Evolutionary conservation across 306 rosid species (phyloP).

Genomic region (Ceratonia siliqua): DNA sequence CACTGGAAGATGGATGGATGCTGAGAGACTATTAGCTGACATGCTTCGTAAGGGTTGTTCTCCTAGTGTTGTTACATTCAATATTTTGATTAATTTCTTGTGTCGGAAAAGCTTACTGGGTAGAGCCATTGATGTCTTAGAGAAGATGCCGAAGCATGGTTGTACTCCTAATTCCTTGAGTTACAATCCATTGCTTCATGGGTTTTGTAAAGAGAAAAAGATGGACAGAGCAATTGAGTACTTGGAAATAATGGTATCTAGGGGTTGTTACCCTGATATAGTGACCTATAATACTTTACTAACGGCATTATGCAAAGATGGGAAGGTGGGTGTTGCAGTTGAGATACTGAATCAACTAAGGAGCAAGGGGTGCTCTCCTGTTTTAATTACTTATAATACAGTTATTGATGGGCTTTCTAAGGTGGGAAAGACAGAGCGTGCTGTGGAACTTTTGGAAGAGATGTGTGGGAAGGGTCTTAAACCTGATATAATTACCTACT

Average conservation of each 20-base stretch:
- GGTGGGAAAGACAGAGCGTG: conserved; percentile 70
- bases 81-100: conserved; percentile 87
- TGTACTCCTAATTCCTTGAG: conserved; percentile 92
- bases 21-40: conserved; percentile 71
- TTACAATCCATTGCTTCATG: conserved; percentile 93
- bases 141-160: conserved; percentile 87
- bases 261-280: conserved; percentile 95
- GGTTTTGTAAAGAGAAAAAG: conserved; percentile 86
- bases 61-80: conserved; percentile 97
- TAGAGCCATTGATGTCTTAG: conserved; percentile 84
- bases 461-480: conserved; percentile 74
- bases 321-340: conserved; percentile 87
- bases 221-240: conserved; percentile 86
- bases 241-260: conserved; percentile 79
- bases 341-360: conserved; percentile 84
- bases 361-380: conserved; percentile 87
- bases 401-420: conserved; percentile 91
- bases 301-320: conserved; percentile 87
- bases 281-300: conserved; percentile 93
- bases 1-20: conserved; percentile 95
- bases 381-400: conserved; percentile 79
- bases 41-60: conserved; percentile 88
- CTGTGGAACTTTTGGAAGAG: conserved; percentile 72
- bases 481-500: conserved; percentile 83
- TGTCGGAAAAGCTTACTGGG: conserved; percentile 84